Base-by-base conservation (phyloP, 2,329 filamentous ascomycete genomes). In the Xylaria sp. region DNA sequence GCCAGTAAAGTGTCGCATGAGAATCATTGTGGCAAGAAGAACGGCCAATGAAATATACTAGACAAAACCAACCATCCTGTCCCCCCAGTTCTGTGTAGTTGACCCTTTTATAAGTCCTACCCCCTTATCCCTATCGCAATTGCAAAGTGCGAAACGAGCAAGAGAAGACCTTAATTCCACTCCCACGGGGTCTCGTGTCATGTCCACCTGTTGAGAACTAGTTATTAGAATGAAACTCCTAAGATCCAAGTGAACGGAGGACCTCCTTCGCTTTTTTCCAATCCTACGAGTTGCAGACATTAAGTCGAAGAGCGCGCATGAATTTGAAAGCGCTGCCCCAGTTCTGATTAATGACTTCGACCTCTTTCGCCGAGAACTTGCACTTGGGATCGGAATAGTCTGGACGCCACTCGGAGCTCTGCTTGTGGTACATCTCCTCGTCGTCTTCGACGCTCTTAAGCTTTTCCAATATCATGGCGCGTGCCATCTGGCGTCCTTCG, bases 401-500 rank as follows among this genome's bases (percentile, higher is more conserved):
- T 62, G 33, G 55, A 43, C 15, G 23, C 15, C 18, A n/a, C 12
- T 31, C 49, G n/a, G 46, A 48, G 7, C 46, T 20, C 49, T 52
- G 49, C 4, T 31, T 31, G 23, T 31, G 12, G 23, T 52, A 18
- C 49, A 31, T 31, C 25, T 52, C 49, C 25, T 52, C 49, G 12
- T 15, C 49, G 28, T 20, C 8, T n/a, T 52, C 25, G 9, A 15
- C 23, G 4, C 10, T n/a, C 10, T 31, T 52, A 3, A 52, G 2
- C 49, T 25, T 5, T 9, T 52, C 13, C 25, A 31, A 25, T 10
- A 57, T 57, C 5, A 57, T 57, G 3, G 33, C 36, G 23, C 55
- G 56, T 10, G 56, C 56, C 39, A 46, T 28, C 25, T 28, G 25
- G 20, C 56, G 56, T 25, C 59, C 46, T 28, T 52, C 46, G n/a